Percentiles rank a stretch among this genome's conserved stretches.
Evolutionary conservation across 2,329 filamentous ascomycete species (phyloP).

Genomic region (Xylariomycetidae sp.): DNA sequence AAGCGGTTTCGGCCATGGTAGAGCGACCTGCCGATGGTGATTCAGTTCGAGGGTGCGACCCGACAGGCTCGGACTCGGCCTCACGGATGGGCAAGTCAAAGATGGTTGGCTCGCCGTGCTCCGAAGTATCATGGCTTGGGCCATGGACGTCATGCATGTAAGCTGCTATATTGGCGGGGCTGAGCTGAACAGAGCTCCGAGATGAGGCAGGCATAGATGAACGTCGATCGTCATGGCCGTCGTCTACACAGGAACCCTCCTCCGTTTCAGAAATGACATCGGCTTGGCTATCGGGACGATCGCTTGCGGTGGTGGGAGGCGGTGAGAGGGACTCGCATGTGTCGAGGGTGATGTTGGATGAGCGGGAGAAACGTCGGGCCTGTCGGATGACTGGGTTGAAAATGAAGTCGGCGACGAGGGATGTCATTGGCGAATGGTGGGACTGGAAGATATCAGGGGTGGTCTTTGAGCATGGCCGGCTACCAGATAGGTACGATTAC

Average conservation of each 20-base stretch:
- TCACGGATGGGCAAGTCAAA: conserved; percentile 5
- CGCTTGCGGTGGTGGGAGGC: conserved; percentile 24
- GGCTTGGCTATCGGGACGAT: conserved; percentile 16
- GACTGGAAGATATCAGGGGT: conserved; percentile 11
- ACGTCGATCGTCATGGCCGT: conserved; percentile 19
- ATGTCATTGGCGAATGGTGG: conserved; percentile 45
- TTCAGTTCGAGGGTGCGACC: conserved; percentile 7
- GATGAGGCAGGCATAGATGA: conserved; percentile 21
- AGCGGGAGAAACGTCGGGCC: conserved; percentile 58
- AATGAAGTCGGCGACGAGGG: conserved; percentile 59
- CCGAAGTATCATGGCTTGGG: conserved; percentile 4
- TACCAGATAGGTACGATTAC: too few relatives aligned
- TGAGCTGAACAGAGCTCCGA: conserved; percentile 19
- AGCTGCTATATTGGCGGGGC: conserved; percentile 7
- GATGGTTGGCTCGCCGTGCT: conserved; percentile 3
- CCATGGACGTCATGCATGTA: conserved; percentile 5
- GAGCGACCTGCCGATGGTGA: conserved; percentile 7
- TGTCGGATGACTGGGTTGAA: conserved; percentile 64
- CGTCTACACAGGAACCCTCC: conserved; percentile 20
- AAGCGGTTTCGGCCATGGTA: conserved; percentile 10
- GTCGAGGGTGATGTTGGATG: conserved; percentile 31
- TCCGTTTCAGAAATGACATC: conserved; percentile 26
- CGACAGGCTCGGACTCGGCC: conserved; percentile 6
- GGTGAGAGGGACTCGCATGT: conserved; percentile 29
- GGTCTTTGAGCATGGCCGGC: conserved; percentile 15